These are phyloP conservation scores for Clarireedia paspali DNA, from an alignment of 2,329 filamentous ascomycete genomes.

Conservation along the genomic window DNA sequence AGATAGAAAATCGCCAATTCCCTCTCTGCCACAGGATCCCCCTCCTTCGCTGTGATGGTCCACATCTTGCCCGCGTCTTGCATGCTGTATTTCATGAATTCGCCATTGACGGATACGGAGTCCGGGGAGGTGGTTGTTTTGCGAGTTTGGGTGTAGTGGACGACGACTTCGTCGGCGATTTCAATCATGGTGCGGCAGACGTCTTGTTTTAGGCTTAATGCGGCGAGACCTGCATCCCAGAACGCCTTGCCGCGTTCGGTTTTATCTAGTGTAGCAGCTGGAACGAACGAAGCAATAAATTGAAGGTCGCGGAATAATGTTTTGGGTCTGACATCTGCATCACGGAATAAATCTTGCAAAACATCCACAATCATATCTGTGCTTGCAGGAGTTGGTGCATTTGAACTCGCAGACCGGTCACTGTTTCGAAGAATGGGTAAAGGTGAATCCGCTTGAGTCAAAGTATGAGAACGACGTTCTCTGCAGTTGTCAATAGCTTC, in stretches of 20 bases:
- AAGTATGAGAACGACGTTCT: constrained; percentile 55
- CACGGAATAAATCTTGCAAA: constrained; percentile 59
- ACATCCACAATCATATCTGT: constrained; percentile 54
- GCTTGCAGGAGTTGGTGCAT: constrained; percentile 28
- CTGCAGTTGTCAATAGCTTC: constrained; percentile 64
- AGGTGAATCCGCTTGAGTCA: constrained; percentile 45
- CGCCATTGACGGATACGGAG: constrained; percentile 30
- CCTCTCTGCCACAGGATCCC: constrained; percentile 78
- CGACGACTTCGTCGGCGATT: constrained; percentile 61
- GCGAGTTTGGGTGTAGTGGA: constrained; percentile 58
- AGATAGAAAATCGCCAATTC: constrained; percentile 92
- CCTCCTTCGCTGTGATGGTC: constrained; percentile 89
- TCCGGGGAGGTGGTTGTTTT: constrained; percentile 29
- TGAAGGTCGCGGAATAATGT: constrained; percentile 77
- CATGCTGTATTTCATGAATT: constrained; percentile 57
- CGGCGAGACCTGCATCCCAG: constrained; percentile 73
- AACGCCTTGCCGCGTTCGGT: constrained; percentile 70
- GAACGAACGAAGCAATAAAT: constrained; percentile 61
- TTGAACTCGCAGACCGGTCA: constrained; percentile 63
- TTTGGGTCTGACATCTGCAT: constrained; percentile 63
- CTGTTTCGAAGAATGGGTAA: constrained; percentile 62
- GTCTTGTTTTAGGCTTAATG: constrained; percentile 83
- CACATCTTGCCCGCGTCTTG: constrained; percentile 82
- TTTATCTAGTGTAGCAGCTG: constrained; percentile 51
- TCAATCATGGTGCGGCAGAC: constrained; percentile 59